These are phyloP conservation scores for Pyracantha coccinea DNA, from an alignment of 331 rosid genomes.

Conservation along the genomic window DNA sequence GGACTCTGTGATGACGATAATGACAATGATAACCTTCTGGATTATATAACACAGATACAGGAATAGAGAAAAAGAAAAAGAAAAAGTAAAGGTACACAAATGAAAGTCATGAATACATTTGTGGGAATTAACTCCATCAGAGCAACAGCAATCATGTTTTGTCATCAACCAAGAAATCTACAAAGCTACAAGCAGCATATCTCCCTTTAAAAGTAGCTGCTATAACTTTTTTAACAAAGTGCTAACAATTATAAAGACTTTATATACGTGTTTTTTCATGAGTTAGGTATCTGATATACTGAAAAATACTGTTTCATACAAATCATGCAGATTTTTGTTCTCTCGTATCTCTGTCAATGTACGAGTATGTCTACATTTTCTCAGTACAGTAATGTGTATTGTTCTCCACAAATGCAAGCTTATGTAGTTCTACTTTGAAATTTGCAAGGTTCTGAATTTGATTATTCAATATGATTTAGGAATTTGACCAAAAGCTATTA, in stretches of 20 bases:
- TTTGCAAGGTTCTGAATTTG: not conserved
- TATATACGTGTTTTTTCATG: not conserved
- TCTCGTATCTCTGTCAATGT: not conserved
- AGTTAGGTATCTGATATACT: not conserved
- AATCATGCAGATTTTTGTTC: not conserved
- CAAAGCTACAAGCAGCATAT: not conserved
- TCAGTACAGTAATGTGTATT: not conserved
- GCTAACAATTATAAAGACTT: not conserved
- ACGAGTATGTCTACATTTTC: not conserved
- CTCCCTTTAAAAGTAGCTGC: not conserved
- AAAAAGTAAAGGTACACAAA: not conserved
- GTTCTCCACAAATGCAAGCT: not conserved
- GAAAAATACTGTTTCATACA: not conserved
- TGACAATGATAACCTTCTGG: not conserved
- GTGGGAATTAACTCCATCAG: not conserved
- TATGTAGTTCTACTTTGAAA: not conserved
- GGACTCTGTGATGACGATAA: not conserved
- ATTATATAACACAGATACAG: not conserved
- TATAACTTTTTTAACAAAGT: not conserved
- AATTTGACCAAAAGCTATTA: not conserved
- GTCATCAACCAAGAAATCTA: not conserved
- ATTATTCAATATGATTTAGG: not conserved
- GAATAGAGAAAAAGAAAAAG: not conserved
- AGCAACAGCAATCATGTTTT: not conserved
- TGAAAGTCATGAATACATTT: not conserved